A percentile compares a stretch with the other conserved stretches of the same genome.
Conservation (phyloP, 106 monocot species). For the Dendrobium chrysotoxum region DNA sequence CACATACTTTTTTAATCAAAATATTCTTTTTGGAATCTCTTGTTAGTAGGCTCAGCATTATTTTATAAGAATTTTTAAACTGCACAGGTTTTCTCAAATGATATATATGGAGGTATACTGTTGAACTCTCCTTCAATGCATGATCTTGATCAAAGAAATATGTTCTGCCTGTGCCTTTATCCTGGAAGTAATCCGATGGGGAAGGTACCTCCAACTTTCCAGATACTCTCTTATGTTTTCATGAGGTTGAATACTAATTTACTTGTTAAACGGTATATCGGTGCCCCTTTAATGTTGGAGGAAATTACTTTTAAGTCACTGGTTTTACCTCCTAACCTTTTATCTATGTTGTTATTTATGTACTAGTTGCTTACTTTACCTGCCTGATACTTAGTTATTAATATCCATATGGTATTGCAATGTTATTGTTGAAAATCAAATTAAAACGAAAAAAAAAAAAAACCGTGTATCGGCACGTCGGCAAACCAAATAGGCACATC, state of each 20-base stretch:
- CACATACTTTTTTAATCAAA: not conserved
- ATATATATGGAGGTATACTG: slow-evolving; percentile 69
- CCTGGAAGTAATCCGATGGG: slow-evolving; percentile 54
- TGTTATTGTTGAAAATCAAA: too few relatives aligned
- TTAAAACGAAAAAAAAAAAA: too few relatives aligned
- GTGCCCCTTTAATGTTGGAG: not conserved
- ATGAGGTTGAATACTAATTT: not conserved
- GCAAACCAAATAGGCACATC: too few relatives aligned
- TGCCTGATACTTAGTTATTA: not conserved
- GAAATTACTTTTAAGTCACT: not conserved
- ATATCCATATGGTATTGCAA: not conserved
- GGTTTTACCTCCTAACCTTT: not conserved
- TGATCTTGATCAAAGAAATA: slow-evolving; percentile 67
- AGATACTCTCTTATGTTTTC: not conserved
- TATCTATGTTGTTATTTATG: not conserved
- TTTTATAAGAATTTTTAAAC: slow-evolving; percentile 8
- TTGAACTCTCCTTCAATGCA: slow-evolving; percentile 46
- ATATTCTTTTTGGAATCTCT: not conserved
- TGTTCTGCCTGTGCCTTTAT: slow-evolving; percentile 65
- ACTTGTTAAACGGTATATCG: not conserved
- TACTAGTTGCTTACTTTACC: not conserved
- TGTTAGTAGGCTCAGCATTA: not conserved
- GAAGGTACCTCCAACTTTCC: slow-evolving; percentile 37
- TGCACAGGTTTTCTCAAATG: slow-evolving; percentile 54
- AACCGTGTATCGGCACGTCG: too few relatives aligned